Base-by-base conservation (phyloP, 495 filamentous ascomycete species). In the Xylaria palmicola region DNA sequence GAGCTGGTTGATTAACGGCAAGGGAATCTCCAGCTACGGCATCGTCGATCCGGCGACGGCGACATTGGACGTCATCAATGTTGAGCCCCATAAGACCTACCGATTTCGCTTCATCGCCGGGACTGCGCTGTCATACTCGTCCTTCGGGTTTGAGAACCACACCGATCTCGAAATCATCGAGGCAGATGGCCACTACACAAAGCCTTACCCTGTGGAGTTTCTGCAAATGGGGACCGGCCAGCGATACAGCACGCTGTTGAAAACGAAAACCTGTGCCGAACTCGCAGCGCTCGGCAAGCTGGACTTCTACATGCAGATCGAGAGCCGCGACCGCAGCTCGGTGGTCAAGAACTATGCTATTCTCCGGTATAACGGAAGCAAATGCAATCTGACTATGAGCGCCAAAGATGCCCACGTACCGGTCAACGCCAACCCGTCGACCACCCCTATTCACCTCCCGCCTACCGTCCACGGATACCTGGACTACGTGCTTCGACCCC, bases 21-120 rank as follows among this genome's bases (percentile, higher is more conserved):
- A 56, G 27, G 53, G 53, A 13, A 43, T 56, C 72, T 24, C 73
- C 73, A 45, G 66, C 4, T 54, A 50, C 10, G 44, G 55, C 22
- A 65, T 51, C 8, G 56, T 65, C 6, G 32, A 48, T 3, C 19
- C 37, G 0, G 64, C 64, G 15, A 51, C 64, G 13, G 17, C 60
- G 0, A 60, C 59, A 43, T 66, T 81, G 13, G 68, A 68, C 8
- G 70, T 78, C n/a, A 81, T 86, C 54, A 70, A 79, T 41, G 76
- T 85, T 29, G 71, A 85, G 43, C 77, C 82, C 0, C 77, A 74
- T 39, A 83, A 81, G 68, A 79, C 79, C 0, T 86, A 86, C 54
- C 77, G 79, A 5, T 72, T 85, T 49, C 72, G 82, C 47, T 75
- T 78, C 67, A 79, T 85, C 53, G 81, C 79, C 1, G 72, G 59